These are phyloP conservation scores for Cercospora zeina DNA, from an alignment of 2,329 filamentous ascomycete species.

Conservation along the genomic window DNA sequence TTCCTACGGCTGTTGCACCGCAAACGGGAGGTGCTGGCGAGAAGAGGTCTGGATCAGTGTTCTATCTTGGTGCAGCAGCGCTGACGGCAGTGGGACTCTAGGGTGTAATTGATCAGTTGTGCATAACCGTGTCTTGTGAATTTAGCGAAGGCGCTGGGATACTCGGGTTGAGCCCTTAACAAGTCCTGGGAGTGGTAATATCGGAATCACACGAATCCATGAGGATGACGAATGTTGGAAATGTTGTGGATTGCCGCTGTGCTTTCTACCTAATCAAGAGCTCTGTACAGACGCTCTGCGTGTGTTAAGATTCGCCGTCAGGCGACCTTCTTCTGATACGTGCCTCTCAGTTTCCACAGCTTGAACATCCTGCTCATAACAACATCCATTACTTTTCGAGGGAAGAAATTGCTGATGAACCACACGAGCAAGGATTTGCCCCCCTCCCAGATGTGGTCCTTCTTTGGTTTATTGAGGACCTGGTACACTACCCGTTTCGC, in stretches of 20 bases:
- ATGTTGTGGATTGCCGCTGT: background rate
- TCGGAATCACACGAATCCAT: background rate
- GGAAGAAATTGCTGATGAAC: slow-evolving; percentile 53
- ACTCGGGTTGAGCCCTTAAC: background rate
- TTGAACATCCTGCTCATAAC: slow-evolving; percentile 56
- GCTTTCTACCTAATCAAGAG: background rate
- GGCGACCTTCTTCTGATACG: slow-evolving; percentile 34
- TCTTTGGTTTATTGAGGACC: slow-evolving; percentile 46
- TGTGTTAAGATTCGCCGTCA: slow-evolving; percentile 11
- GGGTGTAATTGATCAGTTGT: background rate
- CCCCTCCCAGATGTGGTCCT: slow-evolving; percentile 55
- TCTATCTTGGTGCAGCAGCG: background rate
- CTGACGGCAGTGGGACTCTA: background rate
- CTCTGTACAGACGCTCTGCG: slow-evolving; percentile 6
- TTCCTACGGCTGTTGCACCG: background rate
- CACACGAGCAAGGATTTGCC: slow-evolving; percentile 52
- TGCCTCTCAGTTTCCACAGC: slow-evolving; percentile 47
- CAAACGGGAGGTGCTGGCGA: slow-evolving; percentile 4
- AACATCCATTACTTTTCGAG: slow-evolving; percentile 43
- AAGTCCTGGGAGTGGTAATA: background rate
- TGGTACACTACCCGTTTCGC: slow-evolving; percentile 57
- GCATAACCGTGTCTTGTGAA: background rate
- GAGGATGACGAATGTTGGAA: background rate
- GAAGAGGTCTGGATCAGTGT: background rate
- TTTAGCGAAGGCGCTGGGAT: slow-evolving; percentile 5